Base-by-base conservation (phyloP, 805 yeast species). In the Yarrowia keelungensis region DNA sequence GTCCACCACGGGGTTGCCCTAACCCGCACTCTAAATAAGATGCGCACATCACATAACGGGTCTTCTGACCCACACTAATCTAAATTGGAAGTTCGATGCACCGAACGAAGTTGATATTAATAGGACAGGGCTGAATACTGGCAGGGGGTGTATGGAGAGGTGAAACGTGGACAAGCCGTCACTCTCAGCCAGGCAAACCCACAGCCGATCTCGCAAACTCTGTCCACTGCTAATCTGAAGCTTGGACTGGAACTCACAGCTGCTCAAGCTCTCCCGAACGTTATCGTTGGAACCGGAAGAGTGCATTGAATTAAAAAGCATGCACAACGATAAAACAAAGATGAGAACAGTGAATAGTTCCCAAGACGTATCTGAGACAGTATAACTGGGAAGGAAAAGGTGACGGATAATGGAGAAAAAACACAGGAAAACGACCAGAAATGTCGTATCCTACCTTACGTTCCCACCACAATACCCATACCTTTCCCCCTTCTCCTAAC, bases 31-130 rank as follows among this genome's bases (percentile, higher is more conserved):
- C 36, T 53, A 53, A 16, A 14, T 35, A 36, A 36, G 56, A 32
- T 50, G 56, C 56, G 56, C 56, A 50, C 56, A 50, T 35, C 56
- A 35, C 61, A 15, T 15, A 56, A 56, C 46, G 39, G 62, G 47
- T 41, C 62, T 56, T 56, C 47, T 56, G 62, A 56, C 62, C 62
- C 62, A 41, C 46, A 39, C 47, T 26, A 56, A 56, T 56, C 47
- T 56, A 56, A 56, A 56, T 5, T 56, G 62, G 62, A 56, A 56
- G 62, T 56, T 56, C 62, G 62, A 56, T 56, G 62, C 62, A 56
- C 62, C 62, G 62, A 56, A 56, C 35, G 61, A 38, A 54, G 15
- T 11, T 11, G 14, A 35, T 15, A 15, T 16, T 16, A 35, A 16
- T 16, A 12, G 26, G 32, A 8, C 15, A 5, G 32, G 7, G 32